Base-by-base conservation (phyloP, 2,329 filamentous ascomycete species). In the Fusarium nanum region DNA sequence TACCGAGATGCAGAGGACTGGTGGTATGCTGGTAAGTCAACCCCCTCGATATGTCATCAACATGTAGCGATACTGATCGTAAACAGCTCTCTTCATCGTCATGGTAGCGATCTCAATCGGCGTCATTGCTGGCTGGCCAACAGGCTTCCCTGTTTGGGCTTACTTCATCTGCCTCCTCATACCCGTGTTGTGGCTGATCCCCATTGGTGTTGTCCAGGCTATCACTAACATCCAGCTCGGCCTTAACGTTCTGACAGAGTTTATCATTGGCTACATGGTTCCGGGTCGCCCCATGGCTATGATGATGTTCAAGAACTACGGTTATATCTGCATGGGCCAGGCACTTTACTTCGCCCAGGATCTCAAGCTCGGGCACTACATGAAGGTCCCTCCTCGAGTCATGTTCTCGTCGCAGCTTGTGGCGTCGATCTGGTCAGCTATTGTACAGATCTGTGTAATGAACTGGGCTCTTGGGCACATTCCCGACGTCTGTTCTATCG, bases 231-330 rank as follows among this genome's bases (percentile, higher is more conserved):
- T 87, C 54, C 87, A 89, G 75, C 82, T 92, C 6, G 89, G 89
- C 7, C 82, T 93, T 23, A 92, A 92, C 71, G 89, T 93, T 20
- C 79, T 93, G 62, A 91, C 90, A n/a, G 90, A 92, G 76, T 92
- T 91, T 73, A 85, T 93, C 64, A 86, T 91, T 64, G 91, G 91
- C 8, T 93, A 93, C 78, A 90, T 93, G 84, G 86, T 91, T 52
- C 91, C 91, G 1, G 91, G 91, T 27, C 85, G 85, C 5, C 91
- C 91, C 3, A 83, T 93, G 64, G 90, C 90, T 49, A 90, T 92
- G 85, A 93, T 93, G 90, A 86, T 93, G 81, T 93, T 93, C 82
- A 92, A 92, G 79, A 91, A 89, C 66, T 93, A 91, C 73, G 89
- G 89, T 53, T 92, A 91, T 76, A 87, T 92, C 59, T 88, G 84